These are phyloP conservation scores for Globisporangium cederbergense DNA, from an alignment of 352 stramenopile species.

Conservation along the genomic window DNA sequence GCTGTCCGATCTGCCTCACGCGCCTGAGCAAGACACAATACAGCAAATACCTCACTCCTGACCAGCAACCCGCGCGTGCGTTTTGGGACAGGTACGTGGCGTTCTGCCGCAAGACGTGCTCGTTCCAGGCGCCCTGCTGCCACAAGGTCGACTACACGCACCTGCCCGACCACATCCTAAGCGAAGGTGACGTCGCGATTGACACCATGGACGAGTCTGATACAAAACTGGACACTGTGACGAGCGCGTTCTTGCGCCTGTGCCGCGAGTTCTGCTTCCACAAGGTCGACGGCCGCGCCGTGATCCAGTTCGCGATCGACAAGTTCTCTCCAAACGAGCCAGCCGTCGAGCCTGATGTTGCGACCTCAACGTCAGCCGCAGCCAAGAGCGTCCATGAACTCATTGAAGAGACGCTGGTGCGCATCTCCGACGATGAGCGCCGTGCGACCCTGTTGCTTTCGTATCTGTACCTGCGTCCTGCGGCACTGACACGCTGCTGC, in stretches of 20 bases:
- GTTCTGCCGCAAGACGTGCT: conserved; percentile 25
- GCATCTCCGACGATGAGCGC: conserved; percentile 38
- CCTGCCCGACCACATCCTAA: conserved; percentile 12
- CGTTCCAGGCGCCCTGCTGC: conserved; percentile 26
- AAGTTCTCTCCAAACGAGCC: background rate
- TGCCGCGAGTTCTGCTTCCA: conserved; percentile 16
- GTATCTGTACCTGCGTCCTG: conserved; percentile 27
- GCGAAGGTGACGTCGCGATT: background rate
- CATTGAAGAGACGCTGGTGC: conserved; percentile 12
- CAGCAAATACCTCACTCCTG: background rate
- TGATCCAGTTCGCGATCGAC: conserved; percentile 9
- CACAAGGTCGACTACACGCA: conserved; percentile 31
- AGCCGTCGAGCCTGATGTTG: background rate
- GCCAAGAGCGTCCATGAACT: background rate
- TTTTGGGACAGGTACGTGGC: conserved; percentile 6
- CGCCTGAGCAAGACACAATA: conserved; percentile 28
- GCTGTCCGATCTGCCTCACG: conserved; percentile 38
- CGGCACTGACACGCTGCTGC: conserved; percentile 35
- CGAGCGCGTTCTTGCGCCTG: background rate
- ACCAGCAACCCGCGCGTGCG: background rate
- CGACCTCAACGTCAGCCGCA: background rate
- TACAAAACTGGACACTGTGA: too few relatives aligned
- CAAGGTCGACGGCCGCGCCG: background rate
- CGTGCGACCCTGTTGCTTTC: conserved; percentile 38
- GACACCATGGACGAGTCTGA: background rate